Evolutionary conservation across 2,329 filamentous ascomycete genomes (phyloP).

Genomic region (Ophiostoma triangulosporum): DNA sequence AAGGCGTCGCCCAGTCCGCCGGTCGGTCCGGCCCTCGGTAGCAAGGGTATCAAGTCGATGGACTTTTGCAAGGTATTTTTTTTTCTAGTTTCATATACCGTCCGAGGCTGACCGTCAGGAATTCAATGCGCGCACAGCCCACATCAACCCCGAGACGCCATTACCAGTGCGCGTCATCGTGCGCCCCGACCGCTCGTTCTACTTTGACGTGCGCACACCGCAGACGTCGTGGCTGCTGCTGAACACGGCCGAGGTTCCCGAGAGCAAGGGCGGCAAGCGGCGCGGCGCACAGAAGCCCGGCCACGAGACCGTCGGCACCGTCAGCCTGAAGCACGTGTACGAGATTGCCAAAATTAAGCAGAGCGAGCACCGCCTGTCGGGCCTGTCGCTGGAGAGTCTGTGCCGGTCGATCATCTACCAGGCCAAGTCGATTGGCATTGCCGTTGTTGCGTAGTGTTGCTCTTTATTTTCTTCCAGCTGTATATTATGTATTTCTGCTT

Average conservation of each 20-base stretch:
- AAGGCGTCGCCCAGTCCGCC: slow-evolving; percentile 91
- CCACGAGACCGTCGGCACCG: slow-evolving; percentile 64
- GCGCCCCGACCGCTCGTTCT: slow-evolving; percentile 82
- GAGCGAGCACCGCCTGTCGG: slow-evolving; percentile 58
- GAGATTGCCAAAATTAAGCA: slow-evolving; percentile 98
- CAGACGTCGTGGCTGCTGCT: slow-evolving; percentile 86
- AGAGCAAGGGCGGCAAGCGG: slow-evolving; percentile 60
- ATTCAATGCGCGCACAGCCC: slow-evolving; percentile 87
- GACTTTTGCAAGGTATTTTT: slow-evolving; percentile 85
- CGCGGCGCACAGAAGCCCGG: slow-evolving; percentile 66
- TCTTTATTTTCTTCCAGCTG: not conserved
- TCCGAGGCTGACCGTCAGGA: slow-evolving; percentile 43
- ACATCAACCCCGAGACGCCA: slow-evolving; percentile 70
- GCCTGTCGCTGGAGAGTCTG: slow-evolving; percentile 54
- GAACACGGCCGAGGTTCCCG: slow-evolving; percentile 62
- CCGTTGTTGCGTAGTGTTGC: slow-evolving; percentile 53
- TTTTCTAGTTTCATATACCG: not conserved
- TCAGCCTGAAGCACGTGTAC: slow-evolving; percentile 91
- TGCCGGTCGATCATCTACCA: slow-evolving; percentile 63
- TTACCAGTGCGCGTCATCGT: slow-evolving; percentile 85
- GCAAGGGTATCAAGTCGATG: slow-evolving; percentile 97
- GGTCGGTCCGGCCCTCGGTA: slow-evolving; percentile 89
- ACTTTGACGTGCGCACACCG: slow-evolving; percentile 85
- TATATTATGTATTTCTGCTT: too few species aligned
- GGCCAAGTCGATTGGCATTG: slow-evolving; percentile 62